Evolutionary conservation across 2,329 filamentous ascomycete species (phyloP).

Genomic region (Phoma sp.): DNA sequence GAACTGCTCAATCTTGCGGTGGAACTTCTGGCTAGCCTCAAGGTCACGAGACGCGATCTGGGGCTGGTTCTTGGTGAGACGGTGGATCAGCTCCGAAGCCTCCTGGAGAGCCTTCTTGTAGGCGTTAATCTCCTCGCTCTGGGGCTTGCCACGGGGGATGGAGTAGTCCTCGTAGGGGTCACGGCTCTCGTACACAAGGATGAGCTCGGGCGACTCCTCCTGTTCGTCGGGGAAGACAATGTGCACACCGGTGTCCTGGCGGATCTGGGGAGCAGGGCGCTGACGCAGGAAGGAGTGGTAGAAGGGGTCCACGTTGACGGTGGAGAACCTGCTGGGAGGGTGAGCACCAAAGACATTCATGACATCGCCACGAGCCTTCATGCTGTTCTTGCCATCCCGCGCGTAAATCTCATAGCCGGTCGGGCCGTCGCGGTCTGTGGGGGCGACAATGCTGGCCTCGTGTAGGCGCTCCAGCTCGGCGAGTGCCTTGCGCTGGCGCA

Average conservation of each 20-base stretch:
- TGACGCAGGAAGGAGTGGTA: slow-evolving; percentile 76
- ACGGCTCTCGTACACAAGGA: slow-evolving; percentile 78
- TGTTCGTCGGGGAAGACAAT: slow-evolving; percentile 71
- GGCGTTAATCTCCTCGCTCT: slow-evolving; percentile 59
- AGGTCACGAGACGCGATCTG: slow-evolving; percentile 62
- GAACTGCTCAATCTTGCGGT: slow-evolving; percentile 68
- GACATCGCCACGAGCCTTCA: slow-evolving; percentile 77
- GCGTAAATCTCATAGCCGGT: slow-evolving; percentile 89
- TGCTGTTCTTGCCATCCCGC: slow-evolving; percentile 80
- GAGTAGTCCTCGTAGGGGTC: slow-evolving; percentile 59
- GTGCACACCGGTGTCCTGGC: slow-evolving; percentile 74
- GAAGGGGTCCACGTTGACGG: slow-evolving; percentile 75
- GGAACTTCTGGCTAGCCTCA: slow-evolving; percentile 65
- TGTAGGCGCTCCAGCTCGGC: slow-evolving; percentile 81
- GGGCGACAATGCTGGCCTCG: slow-evolving; percentile 85
- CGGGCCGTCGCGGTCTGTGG: slow-evolving; percentile 70
- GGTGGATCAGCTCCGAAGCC: slow-evolving; percentile 63
- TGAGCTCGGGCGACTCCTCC: slow-evolving; percentile 66
- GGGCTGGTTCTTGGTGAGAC: slow-evolving; percentile 60
- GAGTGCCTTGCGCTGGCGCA: slow-evolving; percentile 81
- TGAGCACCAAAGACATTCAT: slow-evolving; percentile 75
- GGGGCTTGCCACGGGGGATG: slow-evolving; percentile 63
- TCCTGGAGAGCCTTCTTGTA: slow-evolving; percentile 65
- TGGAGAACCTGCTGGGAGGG: slow-evolving; percentile 73
- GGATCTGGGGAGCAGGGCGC: slow-evolving; percentile 68